phyloP scores from a whole-genome alignment of 495 filamentous ascomycete genomes.

The Penicillium psychrofluorescens region DNA sequence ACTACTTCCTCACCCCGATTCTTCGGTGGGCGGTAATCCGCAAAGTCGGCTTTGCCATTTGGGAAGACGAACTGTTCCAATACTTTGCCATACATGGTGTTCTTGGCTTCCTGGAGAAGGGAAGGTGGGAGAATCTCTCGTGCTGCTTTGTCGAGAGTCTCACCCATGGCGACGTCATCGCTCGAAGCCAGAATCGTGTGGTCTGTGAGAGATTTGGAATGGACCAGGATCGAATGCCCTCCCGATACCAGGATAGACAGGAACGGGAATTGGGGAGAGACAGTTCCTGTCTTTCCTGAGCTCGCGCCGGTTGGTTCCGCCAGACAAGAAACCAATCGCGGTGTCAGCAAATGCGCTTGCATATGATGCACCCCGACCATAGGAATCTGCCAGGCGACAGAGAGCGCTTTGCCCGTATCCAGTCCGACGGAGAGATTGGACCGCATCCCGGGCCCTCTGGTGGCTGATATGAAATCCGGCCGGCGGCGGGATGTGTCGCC shows the following conservation, averaged over 20 bases:
- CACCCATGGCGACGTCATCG: slow-evolving; percentile 71
- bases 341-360: slow-evolving; percentile 91
- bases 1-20: slow-evolving; percentile 47
- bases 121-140: slow-evolving; percentile 58
- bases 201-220: slow-evolving; percentile 54
- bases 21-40: slow-evolving; percentile 48
- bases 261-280: slow-evolving; percentile 61
- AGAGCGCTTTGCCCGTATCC: slow-evolving; percentile 81
- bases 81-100: slow-evolving; percentile 67
- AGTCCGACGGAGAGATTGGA: slow-evolving; percentile 67
- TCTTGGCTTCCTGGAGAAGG: slow-evolving; percentile 33
- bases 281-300: not conserved
- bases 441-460: slow-evolving; percentile 84
- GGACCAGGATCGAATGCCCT: slow-evolving; percentile 81
- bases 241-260: slow-evolving; percentile 86
- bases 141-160: slow-evolving; percentile 78
- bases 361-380: slow-evolving; percentile 89
- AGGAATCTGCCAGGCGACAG: slow-evolving; percentile 73
- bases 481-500: slow-evolving; percentile 26
- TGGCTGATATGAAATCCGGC: slow-evolving; percentile 79
- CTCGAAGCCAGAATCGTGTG: slow-evolving; percentile 68
- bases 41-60: slow-evolving; percentile 34
- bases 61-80: slow-evolving; percentile 72
- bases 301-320: not conserved
- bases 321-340: slow-evolving; percentile 67